phyloP scores from a whole-genome alignment of 2,329 filamentous ascomycete genomes.

The Sclerotinia nivalis region DNA sequence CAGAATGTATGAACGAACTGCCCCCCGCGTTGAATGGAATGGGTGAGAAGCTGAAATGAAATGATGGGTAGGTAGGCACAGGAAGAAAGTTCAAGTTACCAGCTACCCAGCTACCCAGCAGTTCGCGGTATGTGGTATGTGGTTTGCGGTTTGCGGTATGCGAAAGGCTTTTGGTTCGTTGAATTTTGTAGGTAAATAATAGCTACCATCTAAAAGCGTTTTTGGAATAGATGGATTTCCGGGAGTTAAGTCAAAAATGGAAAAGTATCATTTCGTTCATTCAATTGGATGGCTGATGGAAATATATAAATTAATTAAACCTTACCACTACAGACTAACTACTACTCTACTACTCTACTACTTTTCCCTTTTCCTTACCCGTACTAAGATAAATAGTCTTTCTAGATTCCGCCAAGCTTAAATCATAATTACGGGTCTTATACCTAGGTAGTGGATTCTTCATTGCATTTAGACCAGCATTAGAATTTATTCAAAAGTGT shows the following conservation, averaged over 20 bases:
- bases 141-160: not conserved
- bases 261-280: not conserved
- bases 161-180: constrained; percentile 3
- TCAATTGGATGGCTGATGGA: not conserved
- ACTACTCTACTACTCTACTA: not conserved
- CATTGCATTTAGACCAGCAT: not conserved
- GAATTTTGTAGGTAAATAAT: not conserved
- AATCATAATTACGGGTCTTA: not conserved
- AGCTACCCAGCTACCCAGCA: not conserved
- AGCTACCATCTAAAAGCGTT: not conserved
- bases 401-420: constrained; percentile 9
- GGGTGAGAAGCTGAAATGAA: constrained; percentile 9
- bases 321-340: not conserved
- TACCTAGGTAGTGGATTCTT: not conserved
- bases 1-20: not conserved
- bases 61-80: not conserved
- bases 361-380: not conserved
- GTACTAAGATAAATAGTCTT: not conserved
- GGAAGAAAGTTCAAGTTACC: not conserved
- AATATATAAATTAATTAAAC: not conserved
- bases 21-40: not conserved
- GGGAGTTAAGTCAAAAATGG: not conserved
- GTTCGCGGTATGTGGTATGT: not conserved
- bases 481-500: not conserved
- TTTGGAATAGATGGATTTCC: not conserved